Evolutionary conservation across 331 rosid genomes (phyloP), one percentile per base, ranked within the genome.

Genomic region (Erythrophleum ivorense): DNA sequence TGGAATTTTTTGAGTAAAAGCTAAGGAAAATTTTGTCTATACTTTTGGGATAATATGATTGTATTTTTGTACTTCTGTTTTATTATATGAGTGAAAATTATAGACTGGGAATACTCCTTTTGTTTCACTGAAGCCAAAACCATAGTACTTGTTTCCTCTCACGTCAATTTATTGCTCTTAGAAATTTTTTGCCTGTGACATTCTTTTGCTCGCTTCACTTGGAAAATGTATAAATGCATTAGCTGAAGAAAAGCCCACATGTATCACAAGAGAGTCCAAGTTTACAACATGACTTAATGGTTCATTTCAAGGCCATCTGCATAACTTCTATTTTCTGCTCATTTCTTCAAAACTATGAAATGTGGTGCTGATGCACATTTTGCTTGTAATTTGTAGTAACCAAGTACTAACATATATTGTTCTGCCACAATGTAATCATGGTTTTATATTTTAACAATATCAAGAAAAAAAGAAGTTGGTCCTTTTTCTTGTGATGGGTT

Each of bases 191-290:
- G 57, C 57, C 4, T 52, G 7, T 21, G 3, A 9, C 31, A 8
- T 58, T 79, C 91, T 89, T 49, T 91, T 89, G 54, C 92, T 89
- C 55, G 88, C 91, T 76, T 86, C 92, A 36, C 95, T 91, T 36
- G 91, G 90, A 14, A 89, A 89, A 87, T 91, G 95, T 84, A 91
- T 89, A 81, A 91, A 89, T 84, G 92, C 92, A 43, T 86, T 91
- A 87, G 95, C 95, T 0, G 95, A 89, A 91, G n/a, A 87, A 83
- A 71, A 87, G 88, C 77, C 75, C 90, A 55, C 91, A 91, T 74
- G 86, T 84, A 64, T 90, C 95, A 84, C 84, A 36, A 84, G 92
- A 80, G 19, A 33, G 70, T 34, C 63, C 10, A 1, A 8, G 3
- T 31, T 13, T 29, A 9, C n/a, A 63, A 63, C 19, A 2, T 63